phyloP scores from a whole-genome alignment of 106 monocot genomes.

The Dioscorea alata region DNA sequence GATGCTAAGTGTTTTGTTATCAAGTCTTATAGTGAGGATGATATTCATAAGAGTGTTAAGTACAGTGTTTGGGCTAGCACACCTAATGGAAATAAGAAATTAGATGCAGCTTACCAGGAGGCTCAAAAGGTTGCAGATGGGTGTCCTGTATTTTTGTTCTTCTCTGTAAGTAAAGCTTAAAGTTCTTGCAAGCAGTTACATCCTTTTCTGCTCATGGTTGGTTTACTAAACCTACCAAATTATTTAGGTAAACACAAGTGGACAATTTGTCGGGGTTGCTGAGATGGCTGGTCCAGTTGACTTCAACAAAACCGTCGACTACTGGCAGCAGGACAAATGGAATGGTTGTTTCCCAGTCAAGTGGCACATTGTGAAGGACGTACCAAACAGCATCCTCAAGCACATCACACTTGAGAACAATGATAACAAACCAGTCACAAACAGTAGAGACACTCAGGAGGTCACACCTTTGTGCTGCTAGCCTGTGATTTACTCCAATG shows the following conservation, averaged over 20 bases:
- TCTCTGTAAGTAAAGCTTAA: slow-evolving; percentile 49
- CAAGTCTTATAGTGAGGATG: slow-evolving; percentile 89
- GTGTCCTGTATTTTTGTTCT: slow-evolving; percentile 71
- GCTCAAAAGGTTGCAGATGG: slow-evolving; percentile 37
- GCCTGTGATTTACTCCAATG: no score
- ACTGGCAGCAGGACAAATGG: slow-evolving; percentile 97
- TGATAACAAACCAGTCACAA: slow-evolving; percentile 94
- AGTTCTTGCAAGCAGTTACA: not conserved
- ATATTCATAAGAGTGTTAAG: slow-evolving; percentile 78
- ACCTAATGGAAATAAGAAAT: slow-evolving; percentile 77
- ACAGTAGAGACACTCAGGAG: slow-evolving; percentile 88
- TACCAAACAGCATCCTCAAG: slow-evolving; percentile 64
- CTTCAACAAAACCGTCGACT: slow-evolving; percentile 80
- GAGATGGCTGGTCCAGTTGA: slow-evolving; percentile 85
- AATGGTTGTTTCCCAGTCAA: slow-evolving; percentile 81
- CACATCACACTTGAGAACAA: slow-evolving; percentile 85
- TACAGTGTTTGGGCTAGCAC: slow-evolving; percentile 92
- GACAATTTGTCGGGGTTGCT: slow-evolving; percentile 86
- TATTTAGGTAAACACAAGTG: slow-evolving; percentile 75
- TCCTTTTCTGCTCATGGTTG: not conserved
- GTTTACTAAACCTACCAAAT: not conserved
- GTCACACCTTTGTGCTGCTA: slow-evolving; percentile 13
- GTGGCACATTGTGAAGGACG: slow-evolving; percentile 92
- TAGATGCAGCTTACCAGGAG: slow-evolving; percentile 68
- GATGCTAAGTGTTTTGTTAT: slow-evolving; percentile 82